phyloP scores from a whole-genome alignment of 306 rosid genomes.

The Fragaria ananassa region DNA sequence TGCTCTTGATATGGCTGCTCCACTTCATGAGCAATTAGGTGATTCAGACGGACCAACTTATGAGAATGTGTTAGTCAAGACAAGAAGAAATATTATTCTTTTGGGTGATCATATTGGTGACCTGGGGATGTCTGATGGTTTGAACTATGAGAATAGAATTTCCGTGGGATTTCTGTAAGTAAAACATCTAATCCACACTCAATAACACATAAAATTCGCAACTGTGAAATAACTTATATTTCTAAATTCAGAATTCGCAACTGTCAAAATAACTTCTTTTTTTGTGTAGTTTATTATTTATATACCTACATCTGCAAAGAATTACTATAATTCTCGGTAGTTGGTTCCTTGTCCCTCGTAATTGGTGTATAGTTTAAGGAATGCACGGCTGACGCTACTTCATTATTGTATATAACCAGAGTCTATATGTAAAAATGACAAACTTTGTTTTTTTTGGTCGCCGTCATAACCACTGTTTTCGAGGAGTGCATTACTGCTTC shows the following conservation, averaged over 20 bases:
- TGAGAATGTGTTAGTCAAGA: conserved; percentile 58
- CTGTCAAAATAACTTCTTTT: too few species aligned
- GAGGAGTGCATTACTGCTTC: neutral
- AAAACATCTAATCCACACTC: neutral
- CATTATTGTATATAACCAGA: neutral
- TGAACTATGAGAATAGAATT: conserved; percentile 72
- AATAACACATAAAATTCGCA: neutral
- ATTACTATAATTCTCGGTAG: neutral
- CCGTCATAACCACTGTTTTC: neutral
- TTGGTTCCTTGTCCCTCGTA: neutral
- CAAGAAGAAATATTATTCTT: conserved; percentile 82
- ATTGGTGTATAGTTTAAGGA: neutral
- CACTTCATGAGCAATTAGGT: conserved; percentile 71
- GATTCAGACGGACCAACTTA: conserved; percentile 42
- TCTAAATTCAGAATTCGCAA: neutral
- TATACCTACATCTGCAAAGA: neutral
- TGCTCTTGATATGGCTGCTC: conserved; percentile 91
- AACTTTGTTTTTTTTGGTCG: neutral
- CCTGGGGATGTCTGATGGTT: conserved; percentile 92
- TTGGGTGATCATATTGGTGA: conserved; percentile 93
- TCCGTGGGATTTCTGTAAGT: conserved; percentile 91
- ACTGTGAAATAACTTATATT: conserved; percentile 4
- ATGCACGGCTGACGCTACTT: neutral
- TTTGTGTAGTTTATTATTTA: neutral
- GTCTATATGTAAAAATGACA: neutral